phyloP scores from a whole-genome alignment of 2,329 filamentous ascomycete species.

The Lecanosticta acicola region DNA sequence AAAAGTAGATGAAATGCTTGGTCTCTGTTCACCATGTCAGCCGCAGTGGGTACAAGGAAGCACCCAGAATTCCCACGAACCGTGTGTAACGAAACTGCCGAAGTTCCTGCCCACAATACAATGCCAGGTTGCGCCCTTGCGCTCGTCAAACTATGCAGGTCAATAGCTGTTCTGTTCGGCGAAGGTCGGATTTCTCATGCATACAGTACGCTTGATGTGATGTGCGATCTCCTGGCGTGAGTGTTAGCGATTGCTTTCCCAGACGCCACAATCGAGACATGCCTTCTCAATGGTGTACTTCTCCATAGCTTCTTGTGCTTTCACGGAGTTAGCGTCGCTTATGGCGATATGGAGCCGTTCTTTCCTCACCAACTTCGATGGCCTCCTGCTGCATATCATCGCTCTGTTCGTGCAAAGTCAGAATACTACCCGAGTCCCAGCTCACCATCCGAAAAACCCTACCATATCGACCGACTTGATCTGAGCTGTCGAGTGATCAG shows the following conservation, averaged over 20 bases:
- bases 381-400: constrained; percentile 96
- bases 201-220: constrained; percentile 87
- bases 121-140: constrained; percentile 98
- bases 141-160: constrained; percentile 73
- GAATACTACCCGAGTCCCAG: background rate
- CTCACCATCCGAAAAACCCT: constrained; percentile 30
- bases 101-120: constrained; percentile 99
- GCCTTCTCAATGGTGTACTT: constrained; percentile 70
- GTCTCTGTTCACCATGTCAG: constrained; percentile 61
- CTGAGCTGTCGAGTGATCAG: constrained; percentile 58
- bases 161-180: background rate
- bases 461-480: constrained; percentile 99
- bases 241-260: constrained; percentile 3
- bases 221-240: constrained; percentile 76
- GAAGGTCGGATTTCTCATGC: background rate
- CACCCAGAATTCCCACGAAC: constrained; percentile 41
- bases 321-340: constrained; percentile 11
- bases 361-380: constrained; percentile 80
- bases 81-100: constrained; percentile 97
- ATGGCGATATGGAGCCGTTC: background rate
- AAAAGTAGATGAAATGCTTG: constrained; percentile 99
- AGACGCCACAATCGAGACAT: constrained; percentile 8
- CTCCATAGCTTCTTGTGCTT: constrained; percentile 66
- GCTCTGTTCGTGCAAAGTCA: constrained; percentile 51
- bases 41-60: background rate